Evolutionary conservation across 2,329 filamentous ascomycete genomes (phyloP).

Genomic region (Calycina herbarum): DNA sequence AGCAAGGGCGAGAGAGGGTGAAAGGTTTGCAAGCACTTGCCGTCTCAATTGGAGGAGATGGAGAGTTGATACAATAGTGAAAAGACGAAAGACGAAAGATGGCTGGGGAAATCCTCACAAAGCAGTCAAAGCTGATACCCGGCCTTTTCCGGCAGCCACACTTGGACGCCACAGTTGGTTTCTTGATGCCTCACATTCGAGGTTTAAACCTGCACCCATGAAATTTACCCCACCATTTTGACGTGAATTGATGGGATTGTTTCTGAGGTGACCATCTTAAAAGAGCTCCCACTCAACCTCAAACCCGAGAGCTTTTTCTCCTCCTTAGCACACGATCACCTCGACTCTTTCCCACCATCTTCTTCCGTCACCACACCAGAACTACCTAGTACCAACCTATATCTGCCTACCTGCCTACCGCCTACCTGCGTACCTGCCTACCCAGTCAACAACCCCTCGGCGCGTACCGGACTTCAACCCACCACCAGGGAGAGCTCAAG

Average conservation of each 20-base stretch:
- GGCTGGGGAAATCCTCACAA: too few species aligned
- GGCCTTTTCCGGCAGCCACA: too few species aligned
- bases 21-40: slow-evolving; percentile 19
- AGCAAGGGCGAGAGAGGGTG: slow-evolving; percentile 8
- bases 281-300: background rate
- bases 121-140: too few species aligned
- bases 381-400: background rate
- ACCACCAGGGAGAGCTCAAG: background rate
- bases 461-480: background rate
- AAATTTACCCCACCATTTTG: background rate
- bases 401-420: background rate
- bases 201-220: background rate
- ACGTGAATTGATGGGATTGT: background rate
- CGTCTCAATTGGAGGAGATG: slow-evolving; percentile 21
- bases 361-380: background rate
- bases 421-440: background rate
- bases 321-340: background rate
- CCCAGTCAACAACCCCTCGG: background rate
- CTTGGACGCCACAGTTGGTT: too few species aligned
- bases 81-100: background rate
- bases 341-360: background rate
- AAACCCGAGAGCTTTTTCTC: background rate
- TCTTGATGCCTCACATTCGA: too few species aligned
- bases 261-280: background rate
- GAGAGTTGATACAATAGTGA: background rate